Percentiles rank a stretch among this genome's conserved stretches.
These are phyloP conservation scores for Aaosphaeria arxii DNA, from an alignment of 2,329 filamentous ascomycete genomes.

Conservation along the genomic window DNA sequence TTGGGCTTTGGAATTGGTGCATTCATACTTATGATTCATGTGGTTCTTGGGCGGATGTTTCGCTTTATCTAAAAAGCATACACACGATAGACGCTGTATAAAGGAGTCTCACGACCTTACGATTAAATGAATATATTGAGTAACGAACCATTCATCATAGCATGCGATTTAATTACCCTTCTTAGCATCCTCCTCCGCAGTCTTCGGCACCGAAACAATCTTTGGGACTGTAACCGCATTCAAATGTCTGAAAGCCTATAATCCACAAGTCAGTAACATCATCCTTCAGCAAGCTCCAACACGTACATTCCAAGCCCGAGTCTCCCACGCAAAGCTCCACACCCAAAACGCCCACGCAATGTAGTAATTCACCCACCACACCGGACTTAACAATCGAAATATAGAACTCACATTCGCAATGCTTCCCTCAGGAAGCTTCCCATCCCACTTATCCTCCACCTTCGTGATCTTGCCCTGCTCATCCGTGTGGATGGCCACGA, in stretches of 20 bases:
- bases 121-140: too few species aligned
- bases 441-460: constrained; percentile 57
- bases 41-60: constrained; percentile 28
- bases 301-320: constrained; percentile 39
- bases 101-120: too few species aligned
- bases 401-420: constrained; percentile 50
- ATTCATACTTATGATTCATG: constrained; percentile 16
- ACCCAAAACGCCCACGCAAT: constrained; percentile 36
- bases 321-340: constrained; percentile 41
- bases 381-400: constrained; percentile 28
- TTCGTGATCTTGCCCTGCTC: constrained; percentile 46
- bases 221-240: constrained; percentile 53
- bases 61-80: constrained; percentile 6
- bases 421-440: constrained; percentile 48
- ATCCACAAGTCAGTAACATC: constrained; percentile 22
- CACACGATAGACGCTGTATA: too few species aligned
- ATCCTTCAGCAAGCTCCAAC: neutral
- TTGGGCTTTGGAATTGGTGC: constrained; percentile 16
- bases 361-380: constrained; percentile 39
- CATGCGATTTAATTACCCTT: constrained; percentile 41
- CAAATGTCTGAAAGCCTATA: constrained; percentile 51
- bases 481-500: constrained; percentile 48
- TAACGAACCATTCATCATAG: too few species aligned
- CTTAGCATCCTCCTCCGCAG: constrained; percentile 50
- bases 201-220: constrained; percentile 53